Percentiles rank a stretch among this genome's conserved stretches.
Conservation (phyloP, 1,284 basidiomycete species). For the Ustilago trichophora region DNA sequence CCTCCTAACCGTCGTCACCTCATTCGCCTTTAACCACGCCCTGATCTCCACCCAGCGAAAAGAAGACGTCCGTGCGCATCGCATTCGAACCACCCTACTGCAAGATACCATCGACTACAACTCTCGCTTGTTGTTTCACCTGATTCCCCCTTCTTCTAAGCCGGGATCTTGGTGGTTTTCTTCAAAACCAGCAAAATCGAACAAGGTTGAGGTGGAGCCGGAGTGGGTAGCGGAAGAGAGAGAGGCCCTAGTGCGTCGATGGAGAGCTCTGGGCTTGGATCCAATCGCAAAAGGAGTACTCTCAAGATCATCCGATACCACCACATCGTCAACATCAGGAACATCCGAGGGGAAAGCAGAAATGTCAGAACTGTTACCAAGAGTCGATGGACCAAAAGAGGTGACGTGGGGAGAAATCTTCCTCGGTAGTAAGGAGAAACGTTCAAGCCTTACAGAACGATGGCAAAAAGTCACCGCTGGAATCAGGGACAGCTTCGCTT, state of each 20-base stretch:
- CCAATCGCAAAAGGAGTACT: neutral
- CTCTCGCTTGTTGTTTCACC: constrained; percentile 6
- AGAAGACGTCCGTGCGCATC: constrained; percentile 10
- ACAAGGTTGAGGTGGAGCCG: no score
- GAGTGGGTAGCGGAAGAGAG: no score
- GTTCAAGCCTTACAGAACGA: constrained; percentile 11
- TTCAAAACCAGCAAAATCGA: no score
- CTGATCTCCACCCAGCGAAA: constrained; percentile 33
- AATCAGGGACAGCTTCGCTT: constrained; percentile 15
- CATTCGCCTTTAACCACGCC: constrained; percentile 45
- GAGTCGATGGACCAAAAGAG: constrained; percentile 21
- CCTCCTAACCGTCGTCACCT: constrained; percentile 34
- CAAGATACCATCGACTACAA: constrained; percentile 29
- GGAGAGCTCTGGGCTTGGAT: constrained; percentile 15
- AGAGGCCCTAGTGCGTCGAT: constrained; percentile 3
- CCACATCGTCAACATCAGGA: no score
- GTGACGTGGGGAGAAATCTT: constrained; percentile 43
- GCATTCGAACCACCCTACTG: constrained; percentile 13
- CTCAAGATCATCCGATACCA: neutral
- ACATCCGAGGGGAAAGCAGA: no score
- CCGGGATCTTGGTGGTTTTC: no score
- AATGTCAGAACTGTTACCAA: no score
- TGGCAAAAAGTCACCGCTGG: constrained; percentile 28
- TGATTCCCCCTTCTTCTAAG: constrained; percentile 15
- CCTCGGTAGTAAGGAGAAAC: constrained; percentile 16